Percentiles rank a stretch among this genome's conserved stretches.
These are phyloP conservation scores for Apiospora malaysiana DNA, from an alignment of 2,329 filamentous ascomycete genomes.

Conservation along the genomic window DNA sequence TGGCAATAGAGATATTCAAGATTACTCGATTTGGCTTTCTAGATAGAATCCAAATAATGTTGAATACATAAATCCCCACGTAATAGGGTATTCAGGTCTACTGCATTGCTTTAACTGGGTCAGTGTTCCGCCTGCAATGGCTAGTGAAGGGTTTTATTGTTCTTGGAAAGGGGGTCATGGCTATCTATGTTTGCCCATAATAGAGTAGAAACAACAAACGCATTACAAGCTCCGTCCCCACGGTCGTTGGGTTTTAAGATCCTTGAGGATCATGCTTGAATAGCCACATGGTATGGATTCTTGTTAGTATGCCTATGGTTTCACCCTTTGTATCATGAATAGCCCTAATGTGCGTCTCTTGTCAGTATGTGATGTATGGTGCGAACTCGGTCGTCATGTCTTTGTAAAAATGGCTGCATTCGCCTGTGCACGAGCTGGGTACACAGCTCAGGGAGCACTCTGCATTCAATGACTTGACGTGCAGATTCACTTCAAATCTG, in stretches of 20 bases:
- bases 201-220: neutral
- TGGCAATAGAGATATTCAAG: too few relatives aligned
- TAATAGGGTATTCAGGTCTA: too few relatives aligned
- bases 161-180: neutral
- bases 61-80: too few relatives aligned
- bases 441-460: neutral
- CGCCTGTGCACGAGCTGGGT: neutral
- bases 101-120: neutral
- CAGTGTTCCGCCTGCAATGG: neutral
- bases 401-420: neutral
- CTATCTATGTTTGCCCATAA: too few relatives aligned
- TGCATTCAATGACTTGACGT: neutral
- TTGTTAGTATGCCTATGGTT: neutral
- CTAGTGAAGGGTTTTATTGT: neutral
- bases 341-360: neutral
- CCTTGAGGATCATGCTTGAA: neutral
- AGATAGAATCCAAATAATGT: too few relatives aligned
- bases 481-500: neutral
- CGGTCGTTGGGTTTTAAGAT: neutral
- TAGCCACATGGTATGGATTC: neutral
- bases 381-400: neutral
- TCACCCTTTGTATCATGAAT: neutral
- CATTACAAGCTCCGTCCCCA: neutral
- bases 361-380: neutral
- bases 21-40: too few relatives aligned